These are phyloP conservation scores for Gossypium raimondii DNA, from an alignment of 345 rosid species.

Conservation along the genomic window DNA sequence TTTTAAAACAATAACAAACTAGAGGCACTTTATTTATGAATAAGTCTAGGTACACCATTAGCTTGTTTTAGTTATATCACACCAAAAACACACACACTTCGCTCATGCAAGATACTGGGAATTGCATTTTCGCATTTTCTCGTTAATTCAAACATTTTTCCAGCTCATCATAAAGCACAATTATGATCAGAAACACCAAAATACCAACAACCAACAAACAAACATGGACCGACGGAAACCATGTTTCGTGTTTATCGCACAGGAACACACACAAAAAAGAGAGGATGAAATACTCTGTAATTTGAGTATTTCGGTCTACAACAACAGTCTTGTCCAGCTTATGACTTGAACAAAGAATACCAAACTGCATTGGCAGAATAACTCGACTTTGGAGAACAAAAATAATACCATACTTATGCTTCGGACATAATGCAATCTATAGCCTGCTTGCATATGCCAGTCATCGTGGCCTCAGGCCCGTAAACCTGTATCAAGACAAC, in stretches of 20 bases:
- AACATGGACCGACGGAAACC: background rate
- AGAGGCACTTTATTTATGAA: no score
- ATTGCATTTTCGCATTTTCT: no score
- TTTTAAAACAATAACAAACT: no score
- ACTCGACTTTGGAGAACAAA: background rate
- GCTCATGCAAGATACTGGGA: no score
- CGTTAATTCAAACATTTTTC: no score
- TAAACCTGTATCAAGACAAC: conserved; percentile 54
- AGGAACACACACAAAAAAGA: background rate
- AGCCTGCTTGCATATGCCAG: conserved; percentile 92
- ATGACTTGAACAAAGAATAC: background rate
- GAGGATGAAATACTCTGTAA: background rate
- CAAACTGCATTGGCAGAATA: background rate
- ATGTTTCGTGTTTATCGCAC: background rate
- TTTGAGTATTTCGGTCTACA: conserved; percentile 3
- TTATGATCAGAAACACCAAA: background rate
- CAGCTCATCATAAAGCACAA: background rate
- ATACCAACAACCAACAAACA: background rate
- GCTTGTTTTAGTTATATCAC: no score
- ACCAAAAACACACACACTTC: no score
- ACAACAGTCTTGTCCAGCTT: background rate
- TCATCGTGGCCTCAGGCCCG: conserved; percentile 97
- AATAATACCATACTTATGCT: conserved; percentile 21
- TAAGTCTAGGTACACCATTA: no score
- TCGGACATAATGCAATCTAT: conserved; percentile 79